Evolutionary conservation across 2,329 filamentous ascomycete species (phyloP), one percentile per base, ranked within the genome.

Genomic region (Bipolaris oryzae): DNA sequence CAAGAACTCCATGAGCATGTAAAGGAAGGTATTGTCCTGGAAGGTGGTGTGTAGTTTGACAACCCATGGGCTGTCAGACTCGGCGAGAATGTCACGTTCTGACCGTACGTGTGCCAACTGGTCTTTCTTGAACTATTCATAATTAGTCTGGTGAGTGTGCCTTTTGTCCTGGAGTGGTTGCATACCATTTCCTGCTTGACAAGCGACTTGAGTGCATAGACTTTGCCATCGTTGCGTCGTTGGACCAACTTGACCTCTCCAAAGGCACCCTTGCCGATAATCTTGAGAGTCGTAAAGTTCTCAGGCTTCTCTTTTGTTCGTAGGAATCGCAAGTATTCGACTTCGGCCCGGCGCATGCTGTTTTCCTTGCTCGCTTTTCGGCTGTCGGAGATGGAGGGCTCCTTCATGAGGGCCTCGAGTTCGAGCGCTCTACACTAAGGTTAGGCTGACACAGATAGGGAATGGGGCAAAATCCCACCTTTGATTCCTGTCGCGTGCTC

Each of bases 1-100:
- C 77, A 99, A 85, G 79, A 98, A 99, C 79, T 99, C 95, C 95
- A 99, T 99, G 60, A 99, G 84, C 89, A 99, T 95, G 82, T 99
- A 99, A 34, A 99, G 82, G 80, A 97, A 99, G 65, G 95, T 94
- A 43, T 86, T 85, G 75, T 99, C 95, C 79, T 99, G 95, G 83
- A 99, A 99, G 0, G 95, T 98, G 11, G 95, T 97, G 81, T 91
- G 96, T 61, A 99, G 87, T 83, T 97, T 99, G 70, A 99, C 95
- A 15, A 99, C 91, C 95, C 95, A 99, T 5, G 95, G 94, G 74
- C 95, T 98, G 83, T 99, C 95, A n/a, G 94, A 96, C 77, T 99
- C 96, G 61, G 95, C 95, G 62, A 99, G 82, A 68, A 99, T 98
- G 76, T 99, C 95, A 84, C 95, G 88, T 80, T 99, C 95, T 50